Evolutionary conservation across 2,329 filamentous ascomycete species (phyloP), one percentile per base, ranked within the genome.

Genomic region (Aspergillus hiratsukae): DNA sequence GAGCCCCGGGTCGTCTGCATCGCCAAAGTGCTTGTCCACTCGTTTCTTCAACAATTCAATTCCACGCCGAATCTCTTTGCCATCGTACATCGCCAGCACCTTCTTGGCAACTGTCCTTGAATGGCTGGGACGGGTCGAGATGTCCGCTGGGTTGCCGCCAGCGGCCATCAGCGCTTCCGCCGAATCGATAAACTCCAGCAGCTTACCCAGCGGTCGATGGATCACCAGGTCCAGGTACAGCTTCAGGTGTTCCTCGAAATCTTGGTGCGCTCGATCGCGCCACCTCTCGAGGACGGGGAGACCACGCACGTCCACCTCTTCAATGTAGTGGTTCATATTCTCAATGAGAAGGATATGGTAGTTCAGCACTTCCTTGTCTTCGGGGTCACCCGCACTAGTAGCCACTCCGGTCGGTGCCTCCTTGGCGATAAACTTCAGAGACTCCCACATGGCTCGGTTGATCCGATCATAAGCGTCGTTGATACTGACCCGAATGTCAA

Each of bases 271-370:
- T 56, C 88, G 87, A 41, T 87, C 84, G 68, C 87, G 88, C 90
- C 92, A 97, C 64, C 90, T 86, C 58, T 90, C 86, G 4, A 97
- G 81, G 0, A 96, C 85, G 7, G 88, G 83, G 60, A 94, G 85
- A 40, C 83, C 82, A 19, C 85, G 83, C 17, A 87, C 78, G 63
- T 96, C 90, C 8, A 96, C 88, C 72, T 97, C 92, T 71, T 97
- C 92, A 10, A 94, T 80, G 75, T 96, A 97, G 74, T 96, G 91
- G 69, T 97, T 95, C 91, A 97, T 97, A 73, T 99, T 99, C 74
- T 99, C 93, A 64, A 99, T 97, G 53, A 97, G 82, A 35, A 97
- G 82, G 66, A 99, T 96, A 74, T 97, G 92, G 76, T 96, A 96
- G 76, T 97, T 97, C 58, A 99, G 83, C 4, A 91, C 90, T 73